Conservation (phyloP, 1,284 basidiomycete genomes). For the Cryptococcus sp. region DNA sequence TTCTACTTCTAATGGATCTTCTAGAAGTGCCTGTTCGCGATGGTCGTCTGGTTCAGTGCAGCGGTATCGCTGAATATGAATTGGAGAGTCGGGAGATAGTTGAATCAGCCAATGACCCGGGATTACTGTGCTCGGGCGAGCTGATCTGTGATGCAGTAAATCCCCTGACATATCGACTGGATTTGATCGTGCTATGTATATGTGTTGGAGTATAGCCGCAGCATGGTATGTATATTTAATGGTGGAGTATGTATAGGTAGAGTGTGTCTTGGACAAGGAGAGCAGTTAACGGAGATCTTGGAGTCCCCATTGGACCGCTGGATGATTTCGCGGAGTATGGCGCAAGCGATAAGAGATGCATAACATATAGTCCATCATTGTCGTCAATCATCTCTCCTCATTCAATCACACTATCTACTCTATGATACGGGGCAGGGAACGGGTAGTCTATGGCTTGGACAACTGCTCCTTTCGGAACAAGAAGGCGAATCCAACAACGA, state of each 20-base stretch:
- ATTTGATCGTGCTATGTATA: background rate
- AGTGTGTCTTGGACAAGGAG: background rate
- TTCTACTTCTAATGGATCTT: constrained; percentile 21
- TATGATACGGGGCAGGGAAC: background rate
- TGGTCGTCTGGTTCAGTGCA: background rate
- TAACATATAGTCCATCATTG: background rate
- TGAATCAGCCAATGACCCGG: constrained; percentile 29
- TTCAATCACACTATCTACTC: too few relatives aligned
- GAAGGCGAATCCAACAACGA: constrained; percentile 88
- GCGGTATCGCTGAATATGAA: constrained; percentile 14
- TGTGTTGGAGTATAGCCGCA: too few relatives aligned
- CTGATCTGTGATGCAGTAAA: constrained; percentile 1
- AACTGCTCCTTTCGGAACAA: constrained; percentile 59
- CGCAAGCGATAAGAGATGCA: background rate
- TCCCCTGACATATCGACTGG: background rate
- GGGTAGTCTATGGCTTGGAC: constrained; percentile 41
- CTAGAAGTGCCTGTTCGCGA: constrained; percentile 4
- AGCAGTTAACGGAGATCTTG: too few relatives aligned
- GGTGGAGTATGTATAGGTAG: too few relatives aligned
- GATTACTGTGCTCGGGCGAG: constrained; percentile 15
- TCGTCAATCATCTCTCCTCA: background rate
- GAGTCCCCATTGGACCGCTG: too few relatives aligned
- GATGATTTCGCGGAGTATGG: too few relatives aligned
- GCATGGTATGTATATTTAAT: too few relatives aligned
- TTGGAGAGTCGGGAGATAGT: constrained; percentile 13